Conservation (phyloP, 2,329 filamentous ascomycete species). For the Aspergillus piperis region DNA sequence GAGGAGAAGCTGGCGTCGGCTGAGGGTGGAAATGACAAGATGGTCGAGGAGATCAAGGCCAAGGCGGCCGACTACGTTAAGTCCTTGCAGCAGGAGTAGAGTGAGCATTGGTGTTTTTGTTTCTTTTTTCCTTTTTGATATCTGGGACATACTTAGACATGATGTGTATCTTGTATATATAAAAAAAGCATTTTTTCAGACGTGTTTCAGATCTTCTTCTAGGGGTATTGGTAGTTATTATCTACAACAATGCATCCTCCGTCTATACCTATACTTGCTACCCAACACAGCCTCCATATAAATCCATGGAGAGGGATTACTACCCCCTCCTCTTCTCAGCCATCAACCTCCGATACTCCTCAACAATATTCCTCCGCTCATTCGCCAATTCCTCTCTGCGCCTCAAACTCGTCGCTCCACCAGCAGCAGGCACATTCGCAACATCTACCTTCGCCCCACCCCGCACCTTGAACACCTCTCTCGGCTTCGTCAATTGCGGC, state of each 20-base stretch:
- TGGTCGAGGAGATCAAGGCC: constrained; percentile 68
- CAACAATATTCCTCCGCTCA: constrained; percentile 69
- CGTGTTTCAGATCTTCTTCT: not conserved
- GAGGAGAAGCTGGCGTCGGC: constrained; percentile 62
- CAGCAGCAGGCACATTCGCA: constrained; percentile 66
- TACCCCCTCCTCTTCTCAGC: constrained; percentile 46
- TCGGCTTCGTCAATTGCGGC: constrained; percentile 66
- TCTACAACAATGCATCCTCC: not conserved
- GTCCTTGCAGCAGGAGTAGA: constrained; percentile 36
- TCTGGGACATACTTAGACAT: not conserved
- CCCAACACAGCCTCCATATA: no score
- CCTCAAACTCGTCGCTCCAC: constrained; percentile 63
- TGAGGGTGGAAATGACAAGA: constrained; percentile 65
- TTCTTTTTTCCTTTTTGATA: not conserved
- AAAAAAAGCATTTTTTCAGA: constrained; percentile 16
- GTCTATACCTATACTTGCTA: not conserved
- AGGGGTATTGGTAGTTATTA: not conserved
- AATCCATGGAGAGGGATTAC: no score
- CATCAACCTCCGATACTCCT: constrained; percentile 73
- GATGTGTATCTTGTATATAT: constrained; percentile 14
- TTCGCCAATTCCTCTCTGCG: constrained; percentile 72
- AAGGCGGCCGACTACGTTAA: constrained; percentile 71
- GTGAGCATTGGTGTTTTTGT: constrained; percentile 8
- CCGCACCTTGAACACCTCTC: constrained; percentile 65
- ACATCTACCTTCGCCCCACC: constrained; percentile 67